Conservation (phyloP, 768 basidiomycete genomes). For the Lactarius evosmus region DNA sequence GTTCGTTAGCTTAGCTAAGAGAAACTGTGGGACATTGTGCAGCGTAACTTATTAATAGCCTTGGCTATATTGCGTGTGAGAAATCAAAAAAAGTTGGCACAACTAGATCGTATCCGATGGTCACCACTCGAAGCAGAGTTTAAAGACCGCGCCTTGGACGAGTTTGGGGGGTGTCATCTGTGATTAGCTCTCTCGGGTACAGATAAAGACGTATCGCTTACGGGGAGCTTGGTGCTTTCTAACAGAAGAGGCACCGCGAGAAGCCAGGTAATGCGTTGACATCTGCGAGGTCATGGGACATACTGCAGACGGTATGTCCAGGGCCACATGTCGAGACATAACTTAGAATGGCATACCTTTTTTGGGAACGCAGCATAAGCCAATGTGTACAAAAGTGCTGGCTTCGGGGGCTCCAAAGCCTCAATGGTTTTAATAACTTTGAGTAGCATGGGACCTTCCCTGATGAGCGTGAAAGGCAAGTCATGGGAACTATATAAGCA, state of each 20-base stretch:
- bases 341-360: no score
- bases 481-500: background rate
- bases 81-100: background rate
- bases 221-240: background rate
- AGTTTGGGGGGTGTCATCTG: background rate
- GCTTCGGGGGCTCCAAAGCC: background rate
- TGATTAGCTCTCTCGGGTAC: background rate
- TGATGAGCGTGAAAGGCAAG: background rate
- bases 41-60: background rate
- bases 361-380: background rate
- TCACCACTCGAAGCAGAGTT: background rate
- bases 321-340: background rate
- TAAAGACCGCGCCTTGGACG: background rate
- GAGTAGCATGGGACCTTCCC: background rate
- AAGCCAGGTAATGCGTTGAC: background rate
- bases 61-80: background rate
- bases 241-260: background rate
- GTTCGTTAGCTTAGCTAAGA: background rate
- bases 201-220: background rate
- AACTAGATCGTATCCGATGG: background rate
- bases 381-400: background rate
- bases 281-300: background rate
- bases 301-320: background rate
- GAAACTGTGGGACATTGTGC: background rate
- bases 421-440: background rate